Conservation (phyloP, 108 stramenopile species). For the Conticribra weissflogii region DNA sequence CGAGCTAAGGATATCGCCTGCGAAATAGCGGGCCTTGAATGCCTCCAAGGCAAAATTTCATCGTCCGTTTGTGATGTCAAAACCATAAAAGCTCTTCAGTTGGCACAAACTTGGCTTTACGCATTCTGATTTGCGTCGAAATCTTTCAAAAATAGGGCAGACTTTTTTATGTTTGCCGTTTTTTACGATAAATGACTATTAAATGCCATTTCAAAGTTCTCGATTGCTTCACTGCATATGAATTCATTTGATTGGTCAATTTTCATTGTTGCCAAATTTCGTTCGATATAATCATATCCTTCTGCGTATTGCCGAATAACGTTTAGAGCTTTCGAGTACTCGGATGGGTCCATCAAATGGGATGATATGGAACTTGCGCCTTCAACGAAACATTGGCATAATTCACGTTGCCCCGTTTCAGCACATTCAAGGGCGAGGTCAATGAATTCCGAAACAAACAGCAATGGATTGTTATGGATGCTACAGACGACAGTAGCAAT, state of each 20-base stretch:
- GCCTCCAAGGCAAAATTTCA: slow-evolving; percentile 8
- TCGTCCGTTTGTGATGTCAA: slow-evolving; percentile 24
- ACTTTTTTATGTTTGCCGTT: neutral
- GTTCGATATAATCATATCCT: too few relatives aligned
- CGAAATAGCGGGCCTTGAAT: slow-evolving; percentile 31
- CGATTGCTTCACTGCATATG: neutral
- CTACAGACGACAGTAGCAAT: slow-evolving; percentile 24
- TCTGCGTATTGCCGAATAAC: too few relatives aligned
- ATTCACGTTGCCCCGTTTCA: slow-evolving; percentile 3
- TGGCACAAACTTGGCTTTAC: slow-evolving; percentile 30
- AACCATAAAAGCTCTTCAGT: slow-evolving; percentile 27
- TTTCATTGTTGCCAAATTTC: neutral
- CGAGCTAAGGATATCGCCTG: slow-evolving; percentile 29
- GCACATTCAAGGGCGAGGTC: slow-evolving; percentile 12
- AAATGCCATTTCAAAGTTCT: neutral
- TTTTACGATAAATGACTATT: neutral
- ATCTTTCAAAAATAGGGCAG: neutral
- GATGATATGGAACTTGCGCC: slow-evolving; percentile 21
- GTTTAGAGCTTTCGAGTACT: too few relatives aligned
- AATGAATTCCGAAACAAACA: slow-evolving; percentile 15
- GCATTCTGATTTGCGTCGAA: slow-evolving; percentile 1
- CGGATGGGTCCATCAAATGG: slow-evolving; percentile 44
- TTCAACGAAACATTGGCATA: slow-evolving; percentile 15
- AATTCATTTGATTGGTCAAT: neutral
- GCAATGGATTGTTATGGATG: slow-evolving; percentile 5